These are phyloP conservation scores for Paraphaeosphaeria sporulosa DNA, from an alignment of 2,329 filamentous ascomycete species.

Conservation along the genomic window DNA sequence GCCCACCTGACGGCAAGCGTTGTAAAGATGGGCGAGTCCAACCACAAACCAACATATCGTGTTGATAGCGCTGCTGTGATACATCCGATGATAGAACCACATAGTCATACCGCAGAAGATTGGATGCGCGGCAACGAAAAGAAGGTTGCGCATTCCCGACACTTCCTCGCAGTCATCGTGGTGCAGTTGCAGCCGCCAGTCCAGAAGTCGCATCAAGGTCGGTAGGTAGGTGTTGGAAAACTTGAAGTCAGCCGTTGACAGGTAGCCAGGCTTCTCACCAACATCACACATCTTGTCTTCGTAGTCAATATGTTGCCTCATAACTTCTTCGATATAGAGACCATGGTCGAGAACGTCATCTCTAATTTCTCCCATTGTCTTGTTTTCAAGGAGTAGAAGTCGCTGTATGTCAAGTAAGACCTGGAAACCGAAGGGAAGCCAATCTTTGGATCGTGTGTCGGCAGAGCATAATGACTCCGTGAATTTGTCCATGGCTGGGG, in stretches of 20 bases:
- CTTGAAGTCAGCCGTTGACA: slow-evolving; percentile 24
- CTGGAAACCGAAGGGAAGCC: slow-evolving; percentile 25
- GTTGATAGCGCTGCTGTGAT: slow-evolving; percentile 16
- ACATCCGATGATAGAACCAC: slow-evolving; percentile 19
- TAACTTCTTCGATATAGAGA: slow-evolving; percentile 14
- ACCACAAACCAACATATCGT: slow-evolving; percentile 27
- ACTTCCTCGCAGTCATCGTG: background rate
- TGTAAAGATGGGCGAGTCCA: slow-evolving; percentile 28
- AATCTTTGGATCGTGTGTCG: slow-evolving; percentile 13
- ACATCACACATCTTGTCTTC: slow-evolving; percentile 26
- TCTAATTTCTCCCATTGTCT: slow-evolving; percentile 7
- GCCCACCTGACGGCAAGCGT: slow-evolving; percentile 27
- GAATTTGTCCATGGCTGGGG: slow-evolving; percentile 23
- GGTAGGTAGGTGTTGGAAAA: slow-evolving; percentile 25
- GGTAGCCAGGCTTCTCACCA: slow-evolving; percentile 27
- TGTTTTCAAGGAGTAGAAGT: slow-evolving; percentile 10
- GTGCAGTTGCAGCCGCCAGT: slow-evolving; percentile 18
- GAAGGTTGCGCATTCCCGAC: slow-evolving; percentile 6
- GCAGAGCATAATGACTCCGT: slow-evolving; percentile 18
- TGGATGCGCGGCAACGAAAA: slow-evolving; percentile 22
- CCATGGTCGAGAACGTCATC: slow-evolving; percentile 18
- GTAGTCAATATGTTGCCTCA: slow-evolving; percentile 24
- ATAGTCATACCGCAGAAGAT: slow-evolving; percentile 22
- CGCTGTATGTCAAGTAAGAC: slow-evolving; percentile 23
- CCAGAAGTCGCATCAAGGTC: slow-evolving; percentile 13